These are phyloP conservation scores for Mycena kentingensis DNA, from an alignment of 768 basidiomycete genomes.

Conservation along the genomic window DNA sequence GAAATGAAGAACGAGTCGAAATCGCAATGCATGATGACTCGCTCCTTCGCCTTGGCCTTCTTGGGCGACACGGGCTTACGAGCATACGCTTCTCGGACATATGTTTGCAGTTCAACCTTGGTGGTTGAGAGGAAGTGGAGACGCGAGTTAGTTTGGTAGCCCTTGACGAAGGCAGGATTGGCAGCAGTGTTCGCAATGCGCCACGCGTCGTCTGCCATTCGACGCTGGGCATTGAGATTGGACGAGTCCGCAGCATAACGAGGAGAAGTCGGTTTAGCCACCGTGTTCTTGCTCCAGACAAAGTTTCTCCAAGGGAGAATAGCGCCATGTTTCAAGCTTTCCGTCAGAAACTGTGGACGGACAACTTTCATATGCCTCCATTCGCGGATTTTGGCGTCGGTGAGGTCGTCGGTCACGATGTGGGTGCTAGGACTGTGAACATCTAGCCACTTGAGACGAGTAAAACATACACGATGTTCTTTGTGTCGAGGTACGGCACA, in stretches of 20 bases:
- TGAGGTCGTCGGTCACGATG: slow-evolving; percentile 88
- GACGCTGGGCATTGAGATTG: slow-evolving; percentile 73
- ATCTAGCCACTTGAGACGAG: not conserved
- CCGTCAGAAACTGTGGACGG: slow-evolving; percentile 82
- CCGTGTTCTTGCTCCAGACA: slow-evolving; percentile 53
- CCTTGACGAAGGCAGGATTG: slow-evolving; percentile 84
- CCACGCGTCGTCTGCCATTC: slow-evolving; percentile 86
- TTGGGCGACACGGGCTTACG: slow-evolving; percentile 50
- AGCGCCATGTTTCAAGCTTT: slow-evolving; percentile 66
- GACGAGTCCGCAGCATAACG: slow-evolving; percentile 68
- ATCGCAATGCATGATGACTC: slow-evolving; percentile 88
- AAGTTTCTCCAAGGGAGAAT: slow-evolving; percentile 84
- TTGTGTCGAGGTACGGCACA: slow-evolving; percentile 81
- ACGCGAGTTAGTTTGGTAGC: slow-evolving; percentile 82
- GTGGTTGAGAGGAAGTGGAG: slow-evolving; percentile 91
- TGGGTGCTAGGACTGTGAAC: slow-evolving; percentile 63
- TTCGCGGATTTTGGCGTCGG: slow-evolving; percentile 85
- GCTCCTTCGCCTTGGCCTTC: slow-evolving; percentile 50
- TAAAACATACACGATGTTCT: slow-evolving; percentile 64
- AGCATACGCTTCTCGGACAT: slow-evolving; percentile 80
- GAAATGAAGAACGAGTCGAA: slow-evolving; percentile 98
- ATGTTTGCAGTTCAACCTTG: slow-evolving; percentile 84
- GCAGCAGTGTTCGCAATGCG: slow-evolving; percentile 83
- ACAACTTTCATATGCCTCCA: slow-evolving; percentile 92
- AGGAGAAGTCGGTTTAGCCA: slow-evolving; percentile 47